These are phyloP conservation scores for Lachancea lanzarotensis DNA, from an alignment of 805 yeast species.

Conservation along the genomic window DNA sequence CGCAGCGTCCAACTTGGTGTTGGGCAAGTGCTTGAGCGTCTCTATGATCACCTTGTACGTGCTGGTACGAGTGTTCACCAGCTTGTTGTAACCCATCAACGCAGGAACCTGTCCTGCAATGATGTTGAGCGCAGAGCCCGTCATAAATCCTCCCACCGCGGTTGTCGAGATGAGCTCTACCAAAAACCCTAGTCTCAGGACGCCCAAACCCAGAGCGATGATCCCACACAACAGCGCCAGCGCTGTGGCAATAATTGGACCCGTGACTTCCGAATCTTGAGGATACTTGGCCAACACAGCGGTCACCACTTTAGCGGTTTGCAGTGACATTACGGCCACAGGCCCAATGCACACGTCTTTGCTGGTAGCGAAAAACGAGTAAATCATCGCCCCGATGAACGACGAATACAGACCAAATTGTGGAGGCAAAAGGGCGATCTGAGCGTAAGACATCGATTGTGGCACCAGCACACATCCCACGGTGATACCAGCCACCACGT, in stretches of 20 bases:
- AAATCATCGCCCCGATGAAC: conserved; percentile 82
- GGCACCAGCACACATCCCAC: conserved; percentile 93
- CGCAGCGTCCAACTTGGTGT: conserved; percentile 74
- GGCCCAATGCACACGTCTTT: conserved; percentile 96
- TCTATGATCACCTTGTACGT: conserved; percentile 65
- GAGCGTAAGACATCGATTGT: conserved; percentile 93
- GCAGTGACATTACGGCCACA: conserved; percentile 90
- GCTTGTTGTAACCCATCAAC: conserved; percentile 64
- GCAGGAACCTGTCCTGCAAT: conserved; percentile 81
- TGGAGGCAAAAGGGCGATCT: conserved; percentile 70
- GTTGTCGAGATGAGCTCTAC: conserved; percentile 86
- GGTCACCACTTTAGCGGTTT: conserved; percentile 71
- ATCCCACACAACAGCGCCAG: conserved; percentile 79
- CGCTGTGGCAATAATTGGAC: conserved; percentile 73
- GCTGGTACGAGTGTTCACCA: conserved; percentile 65
- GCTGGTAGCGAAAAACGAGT: conserved; percentile 88
- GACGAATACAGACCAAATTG: conserved; percentile 89
- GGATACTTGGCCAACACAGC: conserved; percentile 51
- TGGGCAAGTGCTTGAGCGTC: conserved; percentile 63
- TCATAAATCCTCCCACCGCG: conserved; percentile 90
- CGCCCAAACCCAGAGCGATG: conserved; percentile 74
- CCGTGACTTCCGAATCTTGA: conserved; percentile 35
- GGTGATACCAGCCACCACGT: conserved; percentile 85
- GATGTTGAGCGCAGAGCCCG: conserved; percentile 86
- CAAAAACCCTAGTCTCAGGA: conserved; percentile 78